Base-by-base conservation (phyloP, 2,329 filamentous ascomycete species). In the Thielaviopsis punctulata region DNA sequence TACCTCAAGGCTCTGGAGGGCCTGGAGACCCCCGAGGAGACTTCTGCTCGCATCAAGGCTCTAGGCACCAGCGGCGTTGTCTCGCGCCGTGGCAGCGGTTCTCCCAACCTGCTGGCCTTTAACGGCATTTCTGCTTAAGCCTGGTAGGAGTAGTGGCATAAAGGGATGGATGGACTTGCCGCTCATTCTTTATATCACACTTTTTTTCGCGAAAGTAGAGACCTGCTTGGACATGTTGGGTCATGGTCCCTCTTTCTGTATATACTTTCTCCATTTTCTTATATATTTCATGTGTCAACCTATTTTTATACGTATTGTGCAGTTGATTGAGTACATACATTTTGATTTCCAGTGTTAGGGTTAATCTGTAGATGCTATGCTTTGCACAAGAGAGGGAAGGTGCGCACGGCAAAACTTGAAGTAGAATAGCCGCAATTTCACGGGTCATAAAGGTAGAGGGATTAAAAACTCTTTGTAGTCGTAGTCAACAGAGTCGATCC, bases 71-170 rank as follows among this genome's bases (percentile, higher is more conserved):
- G 64, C 56, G 65, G 65, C 52, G 65, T 67, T 57, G 63, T 73
- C 52, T 63, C 63, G 41, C 62, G 61, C 56, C 56, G 73, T 1
- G 67, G 66, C 49, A 63, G 59, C 55, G 65, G 68, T 56, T 76
- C 71, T 50, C 58, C 61, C 59, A 79, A 79, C 67, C 59, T 66
- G 53, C 66, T 80, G 50, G 73, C 71, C 54, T 78, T 75, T 66
- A 79, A 80, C 65, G 73, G 72, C 55, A 48, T 46, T 18, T 12
- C 12, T 22, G 12, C 27, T 30, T 39, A 22, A 36, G 30, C 46
- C 13, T 1, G n/a, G 25, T 27, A 27, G 25, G n/a, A n/a, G n/a
- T n/a, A n/a, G n/a, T n/a, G n/a, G n/a, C n/a, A n/a, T n/a, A n/a
- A n/a, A n/a, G n/a, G n/a, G n/a, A n/a, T n/a, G n/a, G n/a, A n/a